Evolutionary conservation across 495 filamentous ascomycete species (phyloP).

Genomic region (Hypomontagnella monticulosa): DNA sequence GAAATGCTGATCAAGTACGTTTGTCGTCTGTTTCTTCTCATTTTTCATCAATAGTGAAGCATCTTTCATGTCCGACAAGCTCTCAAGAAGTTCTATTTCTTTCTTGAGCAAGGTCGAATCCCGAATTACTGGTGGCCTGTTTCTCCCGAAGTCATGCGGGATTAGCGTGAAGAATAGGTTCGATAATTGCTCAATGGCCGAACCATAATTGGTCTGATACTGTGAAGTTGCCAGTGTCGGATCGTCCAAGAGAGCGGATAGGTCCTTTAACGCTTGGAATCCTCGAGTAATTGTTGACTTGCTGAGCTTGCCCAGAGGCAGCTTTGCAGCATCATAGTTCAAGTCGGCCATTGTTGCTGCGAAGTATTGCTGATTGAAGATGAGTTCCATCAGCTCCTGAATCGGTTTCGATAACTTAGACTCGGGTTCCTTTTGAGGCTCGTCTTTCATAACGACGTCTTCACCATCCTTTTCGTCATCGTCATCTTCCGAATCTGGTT

Average conservation of each 20-base stretch:
- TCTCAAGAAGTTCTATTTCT: slow-evolving; percentile 81
- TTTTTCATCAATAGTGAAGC: slow-evolving; percentile 79
- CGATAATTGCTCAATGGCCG: slow-evolving; percentile 67
- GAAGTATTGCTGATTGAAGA: slow-evolving; percentile 81
- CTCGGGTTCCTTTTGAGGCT: slow-evolving; percentile 50
- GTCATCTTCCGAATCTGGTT: slow-evolving; percentile 69
- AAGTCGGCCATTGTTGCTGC: slow-evolving; percentile 70
- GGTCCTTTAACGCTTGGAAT: slow-evolving; percentile 76
- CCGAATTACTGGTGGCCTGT: slow-evolving; percentile 71
- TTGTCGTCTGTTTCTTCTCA: slow-evolving; percentile 61
- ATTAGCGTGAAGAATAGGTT: slow-evolving; percentile 84
- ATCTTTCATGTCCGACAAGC: slow-evolving; percentile 83
- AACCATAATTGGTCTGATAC: slow-evolving; percentile 51
- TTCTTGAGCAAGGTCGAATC: slow-evolving; percentile 65
- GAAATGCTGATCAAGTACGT: slow-evolving; percentile 76
- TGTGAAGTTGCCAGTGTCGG: slow-evolving; percentile 53
- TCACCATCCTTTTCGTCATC: slow-evolving; percentile 48
- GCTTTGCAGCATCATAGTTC: slow-evolving; percentile 79
- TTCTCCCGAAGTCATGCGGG: slow-evolving; percentile 81
- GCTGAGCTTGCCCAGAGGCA: slow-evolving; percentile 85
- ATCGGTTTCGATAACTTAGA: slow-evolving; percentile 66
- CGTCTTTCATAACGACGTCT: slow-evolving; percentile 36
- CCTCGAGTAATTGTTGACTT: slow-evolving; percentile 76
- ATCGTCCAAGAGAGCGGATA: slow-evolving; percentile 69
- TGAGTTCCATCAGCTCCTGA: slow-evolving; percentile 76